Evolutionary conservation across 176 grass and related monocot species (phyloP).

Genomic region (Ensete ventricosum): DNA sequence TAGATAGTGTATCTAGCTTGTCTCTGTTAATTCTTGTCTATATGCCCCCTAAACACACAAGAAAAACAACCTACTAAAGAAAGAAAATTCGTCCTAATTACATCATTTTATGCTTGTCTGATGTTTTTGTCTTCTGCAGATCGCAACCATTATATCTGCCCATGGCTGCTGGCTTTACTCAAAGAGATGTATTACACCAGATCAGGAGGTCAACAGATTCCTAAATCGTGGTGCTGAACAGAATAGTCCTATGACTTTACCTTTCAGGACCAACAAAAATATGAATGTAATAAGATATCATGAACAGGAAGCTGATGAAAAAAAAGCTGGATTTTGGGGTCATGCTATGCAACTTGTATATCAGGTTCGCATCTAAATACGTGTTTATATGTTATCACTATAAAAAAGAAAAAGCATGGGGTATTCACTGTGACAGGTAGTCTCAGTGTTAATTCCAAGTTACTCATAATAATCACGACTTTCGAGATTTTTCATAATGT

Average conservation of each 20-base stretch:
- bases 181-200: constrained; percentile 28
- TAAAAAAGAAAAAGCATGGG: background rate
- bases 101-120: too few relatives aligned
- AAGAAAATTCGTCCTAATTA: too few relatives aligned
- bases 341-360: constrained; percentile 55
- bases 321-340: constrained; percentile 57
- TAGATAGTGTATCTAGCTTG: background rate
- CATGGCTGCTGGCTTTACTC: constrained; percentile 62
- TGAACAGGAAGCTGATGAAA: constrained; percentile 41
- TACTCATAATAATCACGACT: background rate
- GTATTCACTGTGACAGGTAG: background rate
- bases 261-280: constrained; percentile 26
- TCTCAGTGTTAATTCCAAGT: background rate
- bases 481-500: background rate
- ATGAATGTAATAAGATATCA: constrained; percentile 26
- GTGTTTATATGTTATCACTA: background rate
- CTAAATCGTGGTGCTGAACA: constrained; percentile 37
- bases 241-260: constrained; percentile 16
- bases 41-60: background rate
- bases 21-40: background rate
- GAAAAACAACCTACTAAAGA: background rate
- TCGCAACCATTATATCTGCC: constrained; percentile 53
- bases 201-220: constrained; percentile 41
- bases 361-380: constrained; percentile 31
- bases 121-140: constrained; percentile 19